These are phyloP conservation scores for Leishmania guyanensis DNA, from an alignment of 208 protist species.

Conservation along the genomic window DNA sequence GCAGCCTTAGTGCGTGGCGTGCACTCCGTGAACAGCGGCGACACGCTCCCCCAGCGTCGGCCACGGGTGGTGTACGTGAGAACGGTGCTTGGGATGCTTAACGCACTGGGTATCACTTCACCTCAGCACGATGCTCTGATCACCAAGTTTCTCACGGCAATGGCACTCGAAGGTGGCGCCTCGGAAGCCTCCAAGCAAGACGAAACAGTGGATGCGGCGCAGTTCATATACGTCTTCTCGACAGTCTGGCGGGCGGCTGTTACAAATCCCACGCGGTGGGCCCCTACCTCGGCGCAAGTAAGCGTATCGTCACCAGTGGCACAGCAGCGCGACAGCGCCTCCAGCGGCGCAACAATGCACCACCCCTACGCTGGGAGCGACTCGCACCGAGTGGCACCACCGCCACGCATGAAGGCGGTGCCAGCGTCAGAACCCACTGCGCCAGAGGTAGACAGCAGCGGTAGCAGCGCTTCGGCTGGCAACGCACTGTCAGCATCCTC, in stretches of 20 bases:
- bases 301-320: not conserved
- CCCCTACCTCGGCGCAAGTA: not conserved
- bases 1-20: not conserved
- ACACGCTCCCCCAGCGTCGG: not conserved
- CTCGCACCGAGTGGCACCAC: not conserved
- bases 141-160: conserved; percentile 48
- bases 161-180: conserved; percentile 18
- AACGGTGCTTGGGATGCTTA: conserved; percentile 31
- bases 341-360: not conserved
- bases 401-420: not conserved
- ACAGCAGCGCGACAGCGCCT: not conserved
- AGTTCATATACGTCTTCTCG: conserved; percentile 52
- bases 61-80: conserved; percentile 23
- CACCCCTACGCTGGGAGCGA: not conserved
- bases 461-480: not conserved
- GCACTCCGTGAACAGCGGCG: not conserved
- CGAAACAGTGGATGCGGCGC: conserved; percentile 25
- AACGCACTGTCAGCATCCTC: not conserved
- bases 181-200: not conserved
- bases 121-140: conserved; percentile 33
- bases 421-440: not conserved
- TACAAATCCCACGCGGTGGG: conserved; percentile 10
- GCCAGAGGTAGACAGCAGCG: not conserved
- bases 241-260: conserved; percentile 38
- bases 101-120: conserved; percentile 13